phyloP scores from a whole-genome alignment of 164 flowering plant genomes.

The Vitis rupestris region DNA sequence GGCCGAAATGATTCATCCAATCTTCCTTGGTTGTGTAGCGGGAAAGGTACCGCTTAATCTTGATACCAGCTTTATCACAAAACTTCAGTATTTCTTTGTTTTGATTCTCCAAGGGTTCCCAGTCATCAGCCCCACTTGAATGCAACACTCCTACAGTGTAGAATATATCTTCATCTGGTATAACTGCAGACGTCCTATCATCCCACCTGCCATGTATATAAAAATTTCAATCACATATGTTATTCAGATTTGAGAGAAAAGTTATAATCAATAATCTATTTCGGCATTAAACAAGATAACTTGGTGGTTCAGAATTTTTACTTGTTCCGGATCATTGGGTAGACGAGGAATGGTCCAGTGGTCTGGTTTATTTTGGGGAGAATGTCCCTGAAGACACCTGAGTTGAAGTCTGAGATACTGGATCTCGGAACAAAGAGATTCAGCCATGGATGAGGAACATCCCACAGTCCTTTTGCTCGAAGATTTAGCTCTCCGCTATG shows the following conservation, averaged over 20 bases:
- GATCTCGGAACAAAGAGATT: conserved; percentile 76
- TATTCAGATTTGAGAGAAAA: too few species aligned
- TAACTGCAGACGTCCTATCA: conserved; percentile 58
- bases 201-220: conserved; percentile 66
- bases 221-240: neutral
- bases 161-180: conserved; percentile 80
- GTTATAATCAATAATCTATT: too few species aligned
- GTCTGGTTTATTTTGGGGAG: conserved; percentile 35
- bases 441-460: conserved; percentile 95
- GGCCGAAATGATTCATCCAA: conserved; percentile 78
- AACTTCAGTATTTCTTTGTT: conserved; percentile 53
- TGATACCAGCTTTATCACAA: conserved; percentile 49
- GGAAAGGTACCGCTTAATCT: conserved; percentile 69
- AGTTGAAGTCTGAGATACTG: conserved; percentile 50
- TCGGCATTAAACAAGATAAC: too few species aligned
- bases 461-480: conserved; percentile 64
- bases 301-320: conserved; percentile 20
- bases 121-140: conserved; percentile 40
- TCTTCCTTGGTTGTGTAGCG: conserved; percentile 42
- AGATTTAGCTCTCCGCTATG: conserved; percentile 55
- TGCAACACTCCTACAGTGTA: conserved; percentile 66
- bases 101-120: conserved; percentile 44
- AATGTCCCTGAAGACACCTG: conserved; percentile 54
- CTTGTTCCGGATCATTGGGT: conserved; percentile 70
- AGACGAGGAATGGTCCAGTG: conserved; percentile 58